These are phyloP conservation scores for Microdochium paspali DNA, from an alignment of 2,329 filamentous ascomycete genomes.

Conservation along the genomic window DNA sequence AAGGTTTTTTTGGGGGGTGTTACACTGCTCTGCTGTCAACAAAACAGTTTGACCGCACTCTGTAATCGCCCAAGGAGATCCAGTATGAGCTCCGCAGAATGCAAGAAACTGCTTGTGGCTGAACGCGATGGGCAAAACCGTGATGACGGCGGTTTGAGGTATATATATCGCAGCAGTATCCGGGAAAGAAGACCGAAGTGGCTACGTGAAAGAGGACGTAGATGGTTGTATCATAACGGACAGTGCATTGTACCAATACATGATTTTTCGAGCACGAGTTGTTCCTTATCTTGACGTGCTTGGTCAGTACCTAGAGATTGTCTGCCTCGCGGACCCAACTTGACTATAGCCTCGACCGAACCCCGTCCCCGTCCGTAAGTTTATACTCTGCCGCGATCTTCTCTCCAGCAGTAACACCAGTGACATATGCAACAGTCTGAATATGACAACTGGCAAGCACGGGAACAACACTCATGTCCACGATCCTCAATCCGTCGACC, in stretches of 20 bases:
- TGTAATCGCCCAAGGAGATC: constrained; percentile 16
- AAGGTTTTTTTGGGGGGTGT: constrained; percentile 20
- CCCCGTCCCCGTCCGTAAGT: constrained; percentile 8
- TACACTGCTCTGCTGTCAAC: constrained; percentile 19
- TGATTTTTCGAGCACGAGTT: no score
- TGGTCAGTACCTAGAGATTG: no score
- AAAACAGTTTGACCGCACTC: constrained; percentile 21
- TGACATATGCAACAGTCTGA: constrained; percentile 43
- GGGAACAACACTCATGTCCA: constrained; percentile 42
- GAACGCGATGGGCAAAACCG: constrained; percentile 7
- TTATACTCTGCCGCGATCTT: constrained; percentile 34
- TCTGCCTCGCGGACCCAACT: no score
- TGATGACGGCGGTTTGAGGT: constrained; percentile 5
- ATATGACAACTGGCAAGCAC: constrained; percentile 40
- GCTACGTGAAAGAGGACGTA: not conserved
- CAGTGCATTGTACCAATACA: no score
- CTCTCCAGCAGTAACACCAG: constrained; percentile 40
- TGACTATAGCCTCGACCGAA: no score
- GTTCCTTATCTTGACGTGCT: no score
- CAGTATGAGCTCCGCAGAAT: constrained; percentile 13
- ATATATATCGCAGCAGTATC: constrained; percentile 7
- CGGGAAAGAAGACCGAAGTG: not conserved
- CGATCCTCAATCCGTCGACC: constrained; percentile 35
- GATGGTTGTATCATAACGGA: no score
- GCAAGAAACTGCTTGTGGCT: constrained; percentile 18